Evolutionary conservation across 345 rosid species (phyloP).

Genomic region (Heritiera fomes): DNA sequence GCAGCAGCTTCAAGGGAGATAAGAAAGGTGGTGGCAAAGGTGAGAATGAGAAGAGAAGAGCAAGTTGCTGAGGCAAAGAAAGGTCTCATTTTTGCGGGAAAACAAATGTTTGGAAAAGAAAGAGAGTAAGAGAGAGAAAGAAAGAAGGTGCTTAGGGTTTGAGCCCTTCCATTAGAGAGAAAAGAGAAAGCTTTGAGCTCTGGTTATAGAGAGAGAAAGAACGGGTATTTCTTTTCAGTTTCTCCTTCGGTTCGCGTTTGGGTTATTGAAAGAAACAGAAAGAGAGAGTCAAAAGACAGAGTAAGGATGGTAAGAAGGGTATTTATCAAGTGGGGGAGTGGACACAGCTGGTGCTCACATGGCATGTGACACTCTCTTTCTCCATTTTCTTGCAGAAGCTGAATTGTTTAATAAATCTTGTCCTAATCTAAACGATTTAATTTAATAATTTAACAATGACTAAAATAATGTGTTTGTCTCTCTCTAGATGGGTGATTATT

Average conservation of each 20-base stretch:
- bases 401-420: neutral
- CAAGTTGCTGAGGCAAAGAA: constrained; percentile 3
- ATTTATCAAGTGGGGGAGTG: constrained; percentile 63
- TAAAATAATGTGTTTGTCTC: constrained; percentile 37
- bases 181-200: constrained; percentile 19
- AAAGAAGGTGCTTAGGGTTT: constrained; percentile 36
- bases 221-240: neutral
- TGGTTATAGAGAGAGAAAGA: constrained; percentile 28
- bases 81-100: constrained; percentile 30
- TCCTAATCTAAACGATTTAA: neutral
- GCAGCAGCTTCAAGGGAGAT: constrained; percentile 26
- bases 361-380: constrained; percentile 65
- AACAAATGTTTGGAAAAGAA: neutral
- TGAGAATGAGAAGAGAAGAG: constrained; percentile 33
- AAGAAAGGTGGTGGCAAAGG: constrained; percentile 27
- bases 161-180: constrained; percentile 52
- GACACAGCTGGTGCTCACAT: constrained; percentile 91
- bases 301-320: constrained; percentile 53
- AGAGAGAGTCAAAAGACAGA: constrained; percentile 41
- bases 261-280: constrained; percentile 2
- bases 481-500: constrained; percentile 24
- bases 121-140: neutral
- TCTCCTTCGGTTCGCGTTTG: neutral
- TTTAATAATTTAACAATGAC: neutral
- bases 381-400: neutral